Evolutionary conservation across 306 rosid genomes (phyloP), one percentile per base, ranked within the genome.

Genomic region (Mimosa bimucronata): DNA sequence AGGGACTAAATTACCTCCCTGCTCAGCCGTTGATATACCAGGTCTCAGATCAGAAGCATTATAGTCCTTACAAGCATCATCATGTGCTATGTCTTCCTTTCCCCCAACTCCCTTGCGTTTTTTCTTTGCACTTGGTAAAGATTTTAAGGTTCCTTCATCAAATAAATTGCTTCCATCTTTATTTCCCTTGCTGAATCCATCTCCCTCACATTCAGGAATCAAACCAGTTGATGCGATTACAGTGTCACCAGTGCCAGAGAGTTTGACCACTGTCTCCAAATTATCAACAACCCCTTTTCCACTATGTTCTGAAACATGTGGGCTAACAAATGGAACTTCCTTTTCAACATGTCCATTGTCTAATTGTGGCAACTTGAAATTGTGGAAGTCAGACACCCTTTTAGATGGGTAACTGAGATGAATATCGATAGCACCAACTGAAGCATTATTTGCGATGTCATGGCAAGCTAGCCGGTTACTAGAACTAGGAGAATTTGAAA

Each of bases 51-150:
- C 60, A 81, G 82, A 81, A 71, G 60, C 38, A 53, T 40, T 26
- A 2, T 26, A 55, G 34, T 77, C 81, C 74, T 80, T 83, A 4
- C 65, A 77, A 64, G 29, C 9, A 80, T 52, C 66, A 73, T 50
- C 82, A 10, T 5, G 38, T 55, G 15, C 68, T 0, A 46, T 67
- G 44, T 60, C 85, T 60, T 73, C 83, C 45, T 60, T 86, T 68
- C 50, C 38, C 64, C 53, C 62, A 48, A 58, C 66, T 38, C 38
- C 55, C 82, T 76, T 79, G 3, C 16, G 57, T 42, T 41, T 79
- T 82, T 25, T 75, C 86, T 75, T 85, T 44, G 57, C 52, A 53
- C 73, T 75, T 14, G 81, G 61, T 26, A 45, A 60, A 64, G 87
- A 7, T 70, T 77, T 69, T 18, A 65, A 80, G 61, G 67, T 65